Evolutionary conservation across 768 basidiomycete genomes (phyloP).

Genomic region (Serpula lacrymans): DNA sequence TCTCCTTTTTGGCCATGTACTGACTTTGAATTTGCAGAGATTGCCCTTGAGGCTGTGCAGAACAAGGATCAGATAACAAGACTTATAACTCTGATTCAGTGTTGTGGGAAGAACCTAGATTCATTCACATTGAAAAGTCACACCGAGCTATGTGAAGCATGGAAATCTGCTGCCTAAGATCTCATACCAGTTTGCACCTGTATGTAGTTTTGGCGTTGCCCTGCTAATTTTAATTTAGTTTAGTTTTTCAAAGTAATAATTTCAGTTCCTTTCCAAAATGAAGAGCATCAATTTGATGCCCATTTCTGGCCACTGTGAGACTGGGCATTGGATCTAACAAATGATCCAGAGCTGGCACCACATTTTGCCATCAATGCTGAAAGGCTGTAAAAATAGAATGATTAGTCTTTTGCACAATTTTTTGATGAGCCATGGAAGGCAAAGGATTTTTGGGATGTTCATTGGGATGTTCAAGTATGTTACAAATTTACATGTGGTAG

Average conservation of each 20-base stretch:
- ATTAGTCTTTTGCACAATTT: conserved; percentile 25
- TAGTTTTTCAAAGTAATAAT: conserved; percentile 17
- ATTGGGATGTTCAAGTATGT: conserved; percentile 33
- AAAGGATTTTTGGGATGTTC: conserved; percentile 33
- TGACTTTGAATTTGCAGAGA: conserved; percentile 29
- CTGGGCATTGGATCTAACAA: conserved; percentile 26
- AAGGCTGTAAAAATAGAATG: conserved; percentile 24
- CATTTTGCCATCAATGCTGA: conserved; percentile 32
- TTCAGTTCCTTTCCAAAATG: conserved; percentile 12
- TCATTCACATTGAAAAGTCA: conserved; percentile 17
- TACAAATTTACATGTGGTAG: too few species aligned
- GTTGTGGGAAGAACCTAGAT: conserved; percentile 1
- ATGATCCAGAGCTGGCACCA: conserved; percentile 18
- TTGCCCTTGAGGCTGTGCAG: conserved; percentile 18
- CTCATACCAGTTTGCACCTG: conserved; percentile 7
- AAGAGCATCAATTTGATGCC: conserved; percentile 14
- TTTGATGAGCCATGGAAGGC: conserved; percentile 38
- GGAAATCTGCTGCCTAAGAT: conserved; percentile 12
- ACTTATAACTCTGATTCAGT: conserved; percentile 17
- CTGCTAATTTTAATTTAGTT: background rate
- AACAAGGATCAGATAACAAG: conserved; percentile 13
- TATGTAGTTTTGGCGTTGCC: background rate
- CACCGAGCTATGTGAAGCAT: conserved; percentile 16
- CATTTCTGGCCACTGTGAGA: conserved; percentile 20
- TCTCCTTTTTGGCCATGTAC: conserved; percentile 21